These are phyloP conservation scores for Cyclotella sp. DNA, from an alignment of 108 stramenopile genomes.

Conservation along the genomic window DNA sequence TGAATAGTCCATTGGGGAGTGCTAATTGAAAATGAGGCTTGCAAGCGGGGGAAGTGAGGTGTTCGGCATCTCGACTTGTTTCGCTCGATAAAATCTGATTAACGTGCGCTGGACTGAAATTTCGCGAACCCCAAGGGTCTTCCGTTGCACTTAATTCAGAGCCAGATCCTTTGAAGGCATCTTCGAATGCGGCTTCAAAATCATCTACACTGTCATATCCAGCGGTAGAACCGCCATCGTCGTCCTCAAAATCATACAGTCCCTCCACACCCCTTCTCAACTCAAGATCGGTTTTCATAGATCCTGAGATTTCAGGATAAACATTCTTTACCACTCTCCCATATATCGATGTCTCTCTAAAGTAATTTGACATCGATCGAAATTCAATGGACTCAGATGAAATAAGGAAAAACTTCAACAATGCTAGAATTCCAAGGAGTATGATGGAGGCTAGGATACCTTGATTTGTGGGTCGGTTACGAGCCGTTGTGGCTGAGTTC, in stretches of 20 bases:
- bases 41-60: conserved; percentile 38
- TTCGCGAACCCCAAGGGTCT: background rate
- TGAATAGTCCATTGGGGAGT: conserved; percentile 26
- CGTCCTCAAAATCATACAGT: background rate
- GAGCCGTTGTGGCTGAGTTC: background rate
- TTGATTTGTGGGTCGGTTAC: background rate
- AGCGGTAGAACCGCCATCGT: background rate
- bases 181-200: conserved; percentile 4
- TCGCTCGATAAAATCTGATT: background rate
- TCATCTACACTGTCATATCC: background rate
- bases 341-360: background rate
- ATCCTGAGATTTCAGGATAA: background rate
- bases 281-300: background rate
- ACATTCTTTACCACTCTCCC: background rate
- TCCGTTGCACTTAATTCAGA: background rate
- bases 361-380: background rate
- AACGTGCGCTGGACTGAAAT: background rate
- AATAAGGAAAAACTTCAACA: background rate
- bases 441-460: background rate
- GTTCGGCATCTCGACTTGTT: background rate
- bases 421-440: conserved; percentile 3
- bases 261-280: conserved; percentile 8
- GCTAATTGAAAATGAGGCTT: conserved; percentile 41
- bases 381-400: background rate
- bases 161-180: background rate